These are phyloP conservation scores for Diversispora epigaea DNA, from an alignment of 192 early-diverging fungal species.

Conservation along the genomic window DNA sequence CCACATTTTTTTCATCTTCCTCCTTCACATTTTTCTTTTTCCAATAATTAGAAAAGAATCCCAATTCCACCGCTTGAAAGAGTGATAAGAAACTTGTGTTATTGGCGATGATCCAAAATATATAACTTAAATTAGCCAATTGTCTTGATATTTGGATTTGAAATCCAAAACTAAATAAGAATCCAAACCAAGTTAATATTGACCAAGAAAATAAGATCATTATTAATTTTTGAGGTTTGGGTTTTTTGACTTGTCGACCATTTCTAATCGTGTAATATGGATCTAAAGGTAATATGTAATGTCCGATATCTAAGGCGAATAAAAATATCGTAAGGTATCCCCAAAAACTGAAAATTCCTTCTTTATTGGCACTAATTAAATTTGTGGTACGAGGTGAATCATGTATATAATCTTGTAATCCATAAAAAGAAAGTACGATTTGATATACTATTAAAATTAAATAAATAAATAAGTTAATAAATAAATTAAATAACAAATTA, in stretches of 20 bases:
- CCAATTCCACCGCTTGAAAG: slow-evolving; percentile 60
- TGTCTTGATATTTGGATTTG: slow-evolving; percentile 68
- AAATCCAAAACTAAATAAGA: slow-evolving; percentile 50
- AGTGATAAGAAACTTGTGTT: slow-evolving; percentile 63
- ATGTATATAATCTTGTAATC: slow-evolving; percentile 73
- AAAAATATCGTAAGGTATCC: slow-evolving; percentile 86
- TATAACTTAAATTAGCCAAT: slow-evolving; percentile 63
- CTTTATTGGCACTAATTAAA: slow-evolving; percentile 82
- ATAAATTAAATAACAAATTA: not conserved
- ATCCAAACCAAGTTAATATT: slow-evolving; percentile 36
- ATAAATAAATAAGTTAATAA: not conserved
- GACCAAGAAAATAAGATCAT: slow-evolving; percentile 51
- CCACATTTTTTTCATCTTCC: slow-evolving; percentile 22
- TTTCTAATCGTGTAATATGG: slow-evolving; percentile 39
- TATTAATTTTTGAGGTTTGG: slow-evolving; percentile 42
- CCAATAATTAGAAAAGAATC: slow-evolving; percentile 39
- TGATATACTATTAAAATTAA: slow-evolving; percentile 58
- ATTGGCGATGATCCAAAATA: slow-evolving; percentile 74
- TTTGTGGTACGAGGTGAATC: slow-evolving; percentile 63
- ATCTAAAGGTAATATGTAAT: slow-evolving; percentile 53
- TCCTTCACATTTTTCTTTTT: slow-evolving; percentile 32
- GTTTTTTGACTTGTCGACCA: slow-evolving; percentile 40
- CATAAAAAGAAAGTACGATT: slow-evolving; percentile 48
- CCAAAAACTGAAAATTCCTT: slow-evolving; percentile 83
- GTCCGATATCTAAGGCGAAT: slow-evolving; percentile 73